Conservation (phyloP, 306 rosid genomes). For the Ceratonia siliqua region DNA sequence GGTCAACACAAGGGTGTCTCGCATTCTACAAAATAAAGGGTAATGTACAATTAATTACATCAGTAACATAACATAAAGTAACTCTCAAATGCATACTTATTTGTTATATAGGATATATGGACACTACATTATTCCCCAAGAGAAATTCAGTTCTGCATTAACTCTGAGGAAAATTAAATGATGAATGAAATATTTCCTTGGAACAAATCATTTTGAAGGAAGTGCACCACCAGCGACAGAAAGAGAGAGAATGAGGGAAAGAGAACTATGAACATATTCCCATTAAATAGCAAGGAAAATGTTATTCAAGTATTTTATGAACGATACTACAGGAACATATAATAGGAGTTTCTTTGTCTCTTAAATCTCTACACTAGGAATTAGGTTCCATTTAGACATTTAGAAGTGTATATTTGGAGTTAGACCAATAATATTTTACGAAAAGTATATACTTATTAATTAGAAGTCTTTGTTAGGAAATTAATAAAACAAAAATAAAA, state of each 20-base stretch:
- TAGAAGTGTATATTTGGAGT: slow-evolving; percentile 8
- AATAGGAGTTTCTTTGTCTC: not conserved
- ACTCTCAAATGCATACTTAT: slow-evolving; percentile 20
- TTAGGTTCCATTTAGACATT: not conserved
- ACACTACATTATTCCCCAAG: not conserved
- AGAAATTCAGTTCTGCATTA: slow-evolving; percentile 17
- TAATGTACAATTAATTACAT: slow-evolving; percentile 24
- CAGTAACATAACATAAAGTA: slow-evolving; percentile 22
- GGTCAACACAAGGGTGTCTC: slow-evolving; percentile 87
- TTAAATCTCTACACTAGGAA: not conserved
- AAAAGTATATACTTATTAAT: not conserved
- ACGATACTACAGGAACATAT: not conserved
- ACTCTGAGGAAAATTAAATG: not conserved
- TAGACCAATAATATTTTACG: not conserved
- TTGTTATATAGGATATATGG: not conserved
- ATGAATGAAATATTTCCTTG: not conserved
- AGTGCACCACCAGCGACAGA: not conserved
- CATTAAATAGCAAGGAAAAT: not conserved
- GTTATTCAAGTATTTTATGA: not conserved
- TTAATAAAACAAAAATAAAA: not conserved
- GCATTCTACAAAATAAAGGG: slow-evolving; percentile 61
- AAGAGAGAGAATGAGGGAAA: slow-evolving; percentile 3
- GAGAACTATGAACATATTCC: not conserved
- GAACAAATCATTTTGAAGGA: not conserved
- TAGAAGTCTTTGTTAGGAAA: not conserved